Evolutionary conservation across 2,329 filamentous ascomycete species (phyloP).

Genomic region (Penicillium sp.): DNA sequence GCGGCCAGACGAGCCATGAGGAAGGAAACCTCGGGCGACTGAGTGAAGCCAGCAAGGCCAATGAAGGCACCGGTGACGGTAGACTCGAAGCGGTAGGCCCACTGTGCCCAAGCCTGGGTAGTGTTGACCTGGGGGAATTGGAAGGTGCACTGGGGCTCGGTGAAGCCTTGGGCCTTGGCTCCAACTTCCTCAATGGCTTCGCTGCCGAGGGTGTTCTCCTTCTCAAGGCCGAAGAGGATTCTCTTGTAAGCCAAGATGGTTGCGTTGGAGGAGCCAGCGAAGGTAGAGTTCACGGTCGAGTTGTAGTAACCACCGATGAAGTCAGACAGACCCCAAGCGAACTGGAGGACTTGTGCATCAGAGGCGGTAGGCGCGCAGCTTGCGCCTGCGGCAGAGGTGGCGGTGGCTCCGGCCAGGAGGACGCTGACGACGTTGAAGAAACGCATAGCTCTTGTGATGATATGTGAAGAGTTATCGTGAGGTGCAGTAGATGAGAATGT

Average conservation of each 20-base stretch:
- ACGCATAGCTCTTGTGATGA: conserved; percentile 18
- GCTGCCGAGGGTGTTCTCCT: conserved; percentile 25
- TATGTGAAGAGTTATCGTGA: neutral
- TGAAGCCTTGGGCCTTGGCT: conserved; percentile 17
- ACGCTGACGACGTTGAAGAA: conserved; percentile 19
- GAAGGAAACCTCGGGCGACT: conserved; percentile 33
- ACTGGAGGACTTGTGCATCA: conserved; percentile 25
- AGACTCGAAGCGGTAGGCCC: conserved; percentile 23
- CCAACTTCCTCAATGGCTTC: conserved; percentile 26
- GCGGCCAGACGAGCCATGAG: conserved; percentile 30
- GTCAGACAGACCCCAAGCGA: conserved; percentile 25
- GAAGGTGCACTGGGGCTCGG: conserved; percentile 24
- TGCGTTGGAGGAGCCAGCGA: conserved; percentile 19
- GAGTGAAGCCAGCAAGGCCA: conserved; percentile 29
- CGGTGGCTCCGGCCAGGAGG: conserved; percentile 20
- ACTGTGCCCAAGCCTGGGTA: conserved; percentile 20
- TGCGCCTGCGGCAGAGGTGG: conserved; percentile 5
- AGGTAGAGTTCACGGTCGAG: conserved; percentile 22
- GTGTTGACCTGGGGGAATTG: conserved; percentile 18
- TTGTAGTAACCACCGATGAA: conserved; percentile 31
- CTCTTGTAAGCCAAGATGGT: conserved; percentile 21
- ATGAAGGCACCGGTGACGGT: conserved; percentile 27
- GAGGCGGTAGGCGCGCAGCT: conserved; percentile 23
- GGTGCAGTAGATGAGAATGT: too few relatives aligned
- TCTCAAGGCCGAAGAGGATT: conserved; percentile 24